Evolutionary conservation across 257 asterid species (phyloP), one percentile per base, ranked within the genome.

Genomic region (Solanum chiquidenum): DNA sequence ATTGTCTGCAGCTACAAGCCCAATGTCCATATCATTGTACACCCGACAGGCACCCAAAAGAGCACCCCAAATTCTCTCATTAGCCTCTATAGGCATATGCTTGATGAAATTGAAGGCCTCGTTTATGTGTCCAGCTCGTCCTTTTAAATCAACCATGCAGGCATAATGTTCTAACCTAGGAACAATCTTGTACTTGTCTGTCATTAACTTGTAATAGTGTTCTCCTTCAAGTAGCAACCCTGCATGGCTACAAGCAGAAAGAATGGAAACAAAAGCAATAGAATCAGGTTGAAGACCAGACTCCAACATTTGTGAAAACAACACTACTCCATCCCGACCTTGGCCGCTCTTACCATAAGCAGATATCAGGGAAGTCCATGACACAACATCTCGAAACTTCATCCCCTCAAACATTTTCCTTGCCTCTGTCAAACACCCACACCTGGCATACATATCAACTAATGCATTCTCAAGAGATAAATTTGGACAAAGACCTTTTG

Each of bases 211-310:
- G 83, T 91, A 97, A 88, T 92, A 92, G 6, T 89, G 82, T 7
- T 86, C 91, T 4, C 98, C 98, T 87, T 95, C 94, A 31, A 90
- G 86, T 80, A 93, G 85, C 84, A 97, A 90, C 20, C 99, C 99
- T 0, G 98, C 94, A 71, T 97, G 98, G 91, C 98, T 95, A 90
- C 99, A 95, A 86, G 98, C 98, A 12, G 98, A 95, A 73, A 97
- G 96, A 89, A 97, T 89, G 16, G 99, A 92, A 52, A 95, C 98
- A 85, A 97, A 97, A 38, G 98, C 98, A 87, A 97, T 94, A 7
- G 98, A 91, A 89, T 97, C 98, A 2, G 98, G 98, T 62, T 84
- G 83, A 52, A 92, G 87, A 75, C 96, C 94, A 42, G 90, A 89
- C 73, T 87, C 90, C 90, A 23, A 91, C 98, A 97, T 94, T 72